These are phyloP conservation scores for Daldinia bambusicola DNA, from an alignment of 495 filamentous ascomycete genomes.

Conservation along the genomic window DNA sequence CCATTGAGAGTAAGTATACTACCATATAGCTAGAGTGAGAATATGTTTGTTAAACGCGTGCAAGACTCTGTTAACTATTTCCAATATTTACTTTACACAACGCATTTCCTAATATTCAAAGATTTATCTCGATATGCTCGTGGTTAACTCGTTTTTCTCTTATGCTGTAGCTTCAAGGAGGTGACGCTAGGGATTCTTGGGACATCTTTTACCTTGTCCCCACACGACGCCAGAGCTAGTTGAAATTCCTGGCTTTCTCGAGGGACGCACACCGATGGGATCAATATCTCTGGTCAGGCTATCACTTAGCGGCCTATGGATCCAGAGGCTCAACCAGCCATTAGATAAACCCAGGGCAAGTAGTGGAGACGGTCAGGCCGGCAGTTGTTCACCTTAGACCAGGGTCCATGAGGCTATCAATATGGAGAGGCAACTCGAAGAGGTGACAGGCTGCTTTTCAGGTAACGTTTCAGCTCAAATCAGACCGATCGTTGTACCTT, in stretches of 20 bases:
- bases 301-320: neutral
- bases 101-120: neutral
- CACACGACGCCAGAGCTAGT: neutral
- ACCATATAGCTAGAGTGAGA: neutral
- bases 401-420: conserved; percentile 12
- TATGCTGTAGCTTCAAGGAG: neutral
- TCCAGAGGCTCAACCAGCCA: neutral
- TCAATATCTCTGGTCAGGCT: conserved; percentile 7
- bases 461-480: conserved; percentile 16
- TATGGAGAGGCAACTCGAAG: conserved; percentile 4
- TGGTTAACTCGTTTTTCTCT: neutral
- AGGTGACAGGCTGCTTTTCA: neutral
- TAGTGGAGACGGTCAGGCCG: conserved; percentile 18
- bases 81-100: neutral
- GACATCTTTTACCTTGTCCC: neutral
- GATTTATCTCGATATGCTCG: neutral
- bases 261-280: conserved; percentile 9
- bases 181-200: neutral
- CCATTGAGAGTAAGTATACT: neutral
- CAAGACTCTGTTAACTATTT: neutral
- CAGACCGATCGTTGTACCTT: conserved; percentile 9
- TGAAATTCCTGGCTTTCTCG: neutral
- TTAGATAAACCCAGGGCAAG: conserved; percentile 12
- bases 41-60: neutral
- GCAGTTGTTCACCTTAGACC: neutral